phyloP scores from a whole-genome alignment of 2,329 filamentous ascomycete genomes.

The Fusarium anguioides region DNA sequence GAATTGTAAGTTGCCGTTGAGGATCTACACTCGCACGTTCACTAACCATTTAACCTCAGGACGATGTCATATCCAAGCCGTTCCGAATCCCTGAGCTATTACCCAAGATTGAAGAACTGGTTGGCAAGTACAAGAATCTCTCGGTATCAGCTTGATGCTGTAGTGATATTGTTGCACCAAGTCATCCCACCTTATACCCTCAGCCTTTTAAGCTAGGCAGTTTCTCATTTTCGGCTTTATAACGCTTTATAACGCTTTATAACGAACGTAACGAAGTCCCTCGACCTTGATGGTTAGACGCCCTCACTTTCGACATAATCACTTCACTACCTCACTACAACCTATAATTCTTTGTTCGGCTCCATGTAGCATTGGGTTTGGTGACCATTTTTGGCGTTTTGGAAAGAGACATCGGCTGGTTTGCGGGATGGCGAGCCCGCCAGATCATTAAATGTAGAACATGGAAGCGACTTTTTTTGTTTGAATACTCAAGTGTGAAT shows the following conservation, averaged over 20 bases:
- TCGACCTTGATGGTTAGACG: slow-evolving; percentile 18
- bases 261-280: slow-evolving; percentile 23
- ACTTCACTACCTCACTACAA: slow-evolving; percentile 21
- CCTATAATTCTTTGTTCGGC: slow-evolving; percentile 18
- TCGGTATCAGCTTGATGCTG: slow-evolving; percentile 38
- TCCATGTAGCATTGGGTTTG: slow-evolving; percentile 26
- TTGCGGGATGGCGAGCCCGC: slow-evolving; percentile 28
- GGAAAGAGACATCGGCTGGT: slow-evolving; percentile 25
- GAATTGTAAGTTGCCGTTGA: slow-evolving; percentile 69
- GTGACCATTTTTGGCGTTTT: slow-evolving; percentile 38
- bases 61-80: slow-evolving; percentile 83
- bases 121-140: slow-evolving; percentile 54
- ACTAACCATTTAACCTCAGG: slow-evolving; percentile 53
- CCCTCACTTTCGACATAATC: slow-evolving; percentile 33
- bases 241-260: too few species aligned
- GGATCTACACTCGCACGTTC: neutral
- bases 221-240: slow-evolving; percentile 4
- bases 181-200: neutral
- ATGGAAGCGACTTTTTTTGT: slow-evolving; percentile 28
- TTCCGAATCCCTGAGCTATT: slow-evolving; percentile 80
- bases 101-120: slow-evolving; percentile 72
- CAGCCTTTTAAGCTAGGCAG: neutral
- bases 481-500: slow-evolving; percentile 1
- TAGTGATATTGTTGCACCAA: neutral
- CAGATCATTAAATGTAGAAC: slow-evolving; percentile 23